These are phyloP conservation scores for Xylariaceae sp. DNA, from an alignment of 2,329 filamentous ascomycete species.

Conservation along the genomic window DNA sequence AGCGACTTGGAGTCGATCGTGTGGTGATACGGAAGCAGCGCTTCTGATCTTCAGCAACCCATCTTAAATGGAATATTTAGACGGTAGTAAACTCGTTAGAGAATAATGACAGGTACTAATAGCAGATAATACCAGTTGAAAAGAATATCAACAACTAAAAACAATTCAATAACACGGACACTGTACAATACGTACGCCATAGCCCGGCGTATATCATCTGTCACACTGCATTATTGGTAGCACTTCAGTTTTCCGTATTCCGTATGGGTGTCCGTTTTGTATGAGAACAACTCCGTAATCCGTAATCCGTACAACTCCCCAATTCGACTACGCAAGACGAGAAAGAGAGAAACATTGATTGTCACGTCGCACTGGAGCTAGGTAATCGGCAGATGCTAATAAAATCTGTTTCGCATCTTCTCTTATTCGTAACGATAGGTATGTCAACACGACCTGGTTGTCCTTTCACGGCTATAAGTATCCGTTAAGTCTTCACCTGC, in stretches of 20 bases:
- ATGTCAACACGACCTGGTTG: slow-evolving; percentile 1
- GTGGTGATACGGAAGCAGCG: no score
- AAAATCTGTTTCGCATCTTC: slow-evolving; percentile 2
- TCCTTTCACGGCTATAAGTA: background rate
- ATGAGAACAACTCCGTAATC: no score
- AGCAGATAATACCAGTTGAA: no score
- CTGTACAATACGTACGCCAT: slow-evolving; percentile 3
- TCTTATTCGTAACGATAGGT: slow-evolving; percentile 2
- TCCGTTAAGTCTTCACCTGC: background rate
- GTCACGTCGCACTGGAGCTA: slow-evolving; percentile 14
- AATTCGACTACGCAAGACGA: slow-evolving; percentile 3
- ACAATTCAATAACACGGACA: background rate
- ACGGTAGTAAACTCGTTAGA: no score
- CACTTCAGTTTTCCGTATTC: no score
- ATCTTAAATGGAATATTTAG: no score
- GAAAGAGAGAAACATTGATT: slow-evolving; percentile 9
- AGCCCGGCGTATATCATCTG: background rate
- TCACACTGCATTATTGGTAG: background rate
- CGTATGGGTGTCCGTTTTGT: no score
- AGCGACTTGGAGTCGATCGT: background rate
- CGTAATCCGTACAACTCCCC: slow-evolving; percentile 5
- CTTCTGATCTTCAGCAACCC: no score
- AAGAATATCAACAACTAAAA: background rate
- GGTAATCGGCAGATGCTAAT: slow-evolving; percentile 5
- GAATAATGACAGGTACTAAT: no score